These are phyloP conservation scores for Thalassiosira sp. DNA, from an alignment of 352 stramenopile species.

Conservation along the genomic window DNA sequence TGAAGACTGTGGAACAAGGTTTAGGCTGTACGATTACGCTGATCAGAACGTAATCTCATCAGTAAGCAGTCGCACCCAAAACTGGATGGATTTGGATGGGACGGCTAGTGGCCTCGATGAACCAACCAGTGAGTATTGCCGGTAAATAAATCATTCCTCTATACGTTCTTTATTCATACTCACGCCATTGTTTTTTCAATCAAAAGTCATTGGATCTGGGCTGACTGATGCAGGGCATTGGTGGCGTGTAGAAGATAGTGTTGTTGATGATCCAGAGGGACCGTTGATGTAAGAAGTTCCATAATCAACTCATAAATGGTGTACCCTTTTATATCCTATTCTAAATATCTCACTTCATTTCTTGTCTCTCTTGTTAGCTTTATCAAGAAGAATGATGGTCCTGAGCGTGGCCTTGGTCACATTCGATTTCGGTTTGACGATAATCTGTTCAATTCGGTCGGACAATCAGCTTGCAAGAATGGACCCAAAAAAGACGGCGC, in stretches of 20 bases:
- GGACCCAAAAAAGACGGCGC: not conserved
- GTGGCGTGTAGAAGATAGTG: slow-evolving; percentile 46
- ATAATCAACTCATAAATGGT: too few species aligned
- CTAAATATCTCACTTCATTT: not conserved
- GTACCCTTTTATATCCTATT: not conserved
- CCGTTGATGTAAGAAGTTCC: slow-evolving; percentile 13
- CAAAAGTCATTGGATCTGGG: slow-evolving; percentile 52
- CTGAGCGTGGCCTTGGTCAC: slow-evolving; percentile 35
- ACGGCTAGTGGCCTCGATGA: slow-evolving; percentile 27
- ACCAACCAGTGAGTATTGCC: too few species aligned
- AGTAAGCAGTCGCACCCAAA: slow-evolving; percentile 27
- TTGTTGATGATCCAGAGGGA: slow-evolving; percentile 31
- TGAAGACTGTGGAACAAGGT: slow-evolving; percentile 45
- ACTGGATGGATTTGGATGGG: slow-evolving; percentile 49
- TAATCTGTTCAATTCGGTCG: slow-evolving; percentile 29
- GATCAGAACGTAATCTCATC: slow-evolving; percentile 11
- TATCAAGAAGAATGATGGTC: slow-evolving; percentile 32
- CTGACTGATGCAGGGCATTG: slow-evolving; percentile 34
- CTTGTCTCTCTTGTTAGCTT: slow-evolving; percentile 8
- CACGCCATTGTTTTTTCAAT: too few species aligned
- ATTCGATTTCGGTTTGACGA: slow-evolving; percentile 38
- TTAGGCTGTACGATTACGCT: slow-evolving; percentile 14
- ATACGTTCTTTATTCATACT: too few species aligned
- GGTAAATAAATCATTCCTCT: too few species aligned
- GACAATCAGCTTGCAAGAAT: slow-evolving; percentile 4